Percentiles rank a stretch among this genome's conserved stretches.
Evolutionary conservation across 2,329 filamentous ascomycete species (phyloP).

Genomic region (Xylaria sp.): DNA sequence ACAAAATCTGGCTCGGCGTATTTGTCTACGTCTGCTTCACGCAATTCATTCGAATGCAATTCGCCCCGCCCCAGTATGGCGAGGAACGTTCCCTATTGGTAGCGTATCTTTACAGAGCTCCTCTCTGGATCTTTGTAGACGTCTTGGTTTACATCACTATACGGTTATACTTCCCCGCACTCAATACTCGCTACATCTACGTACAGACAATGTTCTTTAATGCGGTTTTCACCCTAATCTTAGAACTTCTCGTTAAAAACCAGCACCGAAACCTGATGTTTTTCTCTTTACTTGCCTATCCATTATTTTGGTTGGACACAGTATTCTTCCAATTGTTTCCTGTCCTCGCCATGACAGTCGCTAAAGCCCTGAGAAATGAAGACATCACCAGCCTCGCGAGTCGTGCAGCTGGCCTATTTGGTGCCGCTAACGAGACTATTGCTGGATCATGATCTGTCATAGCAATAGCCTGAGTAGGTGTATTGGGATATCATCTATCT

Average conservation of each 20-base stretch:
- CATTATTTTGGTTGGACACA: background rate
- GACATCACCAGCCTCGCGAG: background rate
- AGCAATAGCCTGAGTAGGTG: background rate
- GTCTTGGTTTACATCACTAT: background rate
- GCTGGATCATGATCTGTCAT: background rate
- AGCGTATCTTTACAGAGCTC: background rate
- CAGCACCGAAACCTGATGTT: background rate
- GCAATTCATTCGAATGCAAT: background rate
- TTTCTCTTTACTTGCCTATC: conserved; percentile 7
- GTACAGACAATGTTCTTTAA: background rate
- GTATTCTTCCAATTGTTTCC: background rate
- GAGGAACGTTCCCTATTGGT: background rate
- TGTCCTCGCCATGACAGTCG: background rate
- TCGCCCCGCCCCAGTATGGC: background rate
- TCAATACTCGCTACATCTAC: background rate
- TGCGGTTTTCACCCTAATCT: background rate
- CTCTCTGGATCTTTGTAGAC: background rate
- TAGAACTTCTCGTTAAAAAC: background rate
- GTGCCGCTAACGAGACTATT: background rate
- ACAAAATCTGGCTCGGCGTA: conserved; percentile 30
- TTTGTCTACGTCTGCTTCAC: background rate
- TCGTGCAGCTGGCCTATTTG: background rate
- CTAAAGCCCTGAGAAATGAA: background rate
- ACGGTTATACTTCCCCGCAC: background rate
- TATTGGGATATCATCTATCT: background rate